A percentile compares a stretch with the other conserved stretches of the same genome.
Evolutionary conservation across 768 basidiomycete species (phyloP).

Genomic region (Piloderma croceum): DNA sequence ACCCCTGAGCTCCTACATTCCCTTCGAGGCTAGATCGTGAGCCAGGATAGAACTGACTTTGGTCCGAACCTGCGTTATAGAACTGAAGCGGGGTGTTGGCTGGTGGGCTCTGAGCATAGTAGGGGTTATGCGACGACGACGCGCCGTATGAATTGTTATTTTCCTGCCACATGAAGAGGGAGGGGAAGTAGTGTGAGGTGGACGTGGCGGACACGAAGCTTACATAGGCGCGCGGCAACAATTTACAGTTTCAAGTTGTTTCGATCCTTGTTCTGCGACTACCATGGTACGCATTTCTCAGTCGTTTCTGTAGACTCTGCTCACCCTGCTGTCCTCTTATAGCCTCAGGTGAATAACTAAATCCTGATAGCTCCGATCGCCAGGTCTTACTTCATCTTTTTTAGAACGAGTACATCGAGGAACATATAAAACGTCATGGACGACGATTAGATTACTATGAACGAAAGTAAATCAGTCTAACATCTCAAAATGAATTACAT

Average conservation of each 20-base stretch:
- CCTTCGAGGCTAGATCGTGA: slow-evolving; percentile 77
- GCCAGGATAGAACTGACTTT: slow-evolving; percentile 58
- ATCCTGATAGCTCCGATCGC: no score
- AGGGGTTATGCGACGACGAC: slow-evolving; percentile 54
- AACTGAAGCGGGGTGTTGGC: slow-evolving; percentile 63
- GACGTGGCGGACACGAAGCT: slow-evolving; percentile 19
- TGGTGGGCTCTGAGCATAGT: slow-evolving; percentile 53
- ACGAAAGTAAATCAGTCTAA: slow-evolving; percentile 60
- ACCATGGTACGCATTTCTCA: no score
- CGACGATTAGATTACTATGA: slow-evolving; percentile 94
- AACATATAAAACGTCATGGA: slow-evolving; percentile 96
- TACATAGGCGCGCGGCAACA: slow-evolving; percentile 24
- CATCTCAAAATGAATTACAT: slow-evolving; percentile 3
- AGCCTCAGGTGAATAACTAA: slow-evolving; percentile 75
- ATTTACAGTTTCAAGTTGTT: slow-evolving; percentile 25
- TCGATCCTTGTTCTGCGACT: slow-evolving; percentile 12
- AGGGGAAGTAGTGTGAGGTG: slow-evolving; percentile 5
- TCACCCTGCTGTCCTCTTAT: slow-evolving; percentile 4
- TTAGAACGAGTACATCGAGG: slow-evolving; percentile 99
- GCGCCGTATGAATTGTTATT: slow-evolving; percentile 49
- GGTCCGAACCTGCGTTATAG: slow-evolving; percentile 59
- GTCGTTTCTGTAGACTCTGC: slow-evolving; percentile 24
- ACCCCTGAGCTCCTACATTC: slow-evolving; percentile 50
- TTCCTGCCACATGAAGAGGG: slow-evolving; percentile 69
- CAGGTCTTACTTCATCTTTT: no score